Percentiles rank a stretch among this genome's conserved stretches.
phyloP scores from a whole-genome alignment of 2,329 filamentous ascomycete genomes.

The Pyrenophora teres region DNA sequence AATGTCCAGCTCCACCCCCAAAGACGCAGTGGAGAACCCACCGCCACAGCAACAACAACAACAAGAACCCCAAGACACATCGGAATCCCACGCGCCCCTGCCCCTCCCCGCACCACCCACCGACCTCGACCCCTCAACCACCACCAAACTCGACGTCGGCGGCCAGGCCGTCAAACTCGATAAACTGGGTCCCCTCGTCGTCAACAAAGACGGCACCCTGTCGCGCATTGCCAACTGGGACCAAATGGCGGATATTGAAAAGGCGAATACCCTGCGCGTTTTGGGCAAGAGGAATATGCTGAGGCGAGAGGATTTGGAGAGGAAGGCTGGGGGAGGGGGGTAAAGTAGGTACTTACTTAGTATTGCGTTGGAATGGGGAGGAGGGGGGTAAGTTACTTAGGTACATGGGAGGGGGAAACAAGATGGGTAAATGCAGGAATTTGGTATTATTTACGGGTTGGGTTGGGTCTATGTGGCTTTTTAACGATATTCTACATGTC shows the following conservation, averaged over 20 bases:
- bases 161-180: constrained; percentile 61
- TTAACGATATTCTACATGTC: no score
- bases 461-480: no score
- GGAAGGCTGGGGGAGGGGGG: constrained; percentile 11
- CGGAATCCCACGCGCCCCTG: constrained; percentile 4
- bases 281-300: constrained; percentile 71
- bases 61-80: no score
- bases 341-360: no score
- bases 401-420: no score
- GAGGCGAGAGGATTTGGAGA: constrained; percentile 62
- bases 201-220: constrained; percentile 73
- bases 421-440: no score
- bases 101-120: constrained; percentile 2
- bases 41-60: no score
- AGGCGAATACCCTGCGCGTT: constrained; percentile 67
- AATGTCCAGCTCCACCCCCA: no score
- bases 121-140: background rate
- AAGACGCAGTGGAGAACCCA: no score
- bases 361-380: no score
- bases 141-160: constrained; percentile 37
- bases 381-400: no score
- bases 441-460: no score
- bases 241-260: constrained; percentile 71
- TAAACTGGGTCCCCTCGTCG: constrained; percentile 72
- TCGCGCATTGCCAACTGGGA: constrained; percentile 75